These are phyloP conservation scores for Kurtzmaniella quercitrusa DNA, from an alignment of 1,139 yeast genomes.

Conservation along the genomic window DNA sequence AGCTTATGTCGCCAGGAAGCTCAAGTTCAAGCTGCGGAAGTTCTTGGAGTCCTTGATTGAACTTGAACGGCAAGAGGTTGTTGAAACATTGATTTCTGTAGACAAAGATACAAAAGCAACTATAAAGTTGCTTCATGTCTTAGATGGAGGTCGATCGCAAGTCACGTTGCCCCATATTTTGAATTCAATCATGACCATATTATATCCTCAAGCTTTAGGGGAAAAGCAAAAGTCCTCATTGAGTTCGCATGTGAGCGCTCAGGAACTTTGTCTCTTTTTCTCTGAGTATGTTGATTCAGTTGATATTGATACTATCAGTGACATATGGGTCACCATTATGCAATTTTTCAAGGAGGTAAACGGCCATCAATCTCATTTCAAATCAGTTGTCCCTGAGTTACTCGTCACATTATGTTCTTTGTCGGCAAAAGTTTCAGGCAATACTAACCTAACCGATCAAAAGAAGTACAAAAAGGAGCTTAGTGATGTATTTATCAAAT, in stretches of 20 bases:
- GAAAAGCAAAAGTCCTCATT: constrained; percentile 39
- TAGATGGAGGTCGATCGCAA: constrained; percentile 84
- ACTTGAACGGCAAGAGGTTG: constrained; percentile 68
- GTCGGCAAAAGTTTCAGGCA: constrained; percentile 47
- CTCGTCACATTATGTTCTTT: constrained; percentile 48
- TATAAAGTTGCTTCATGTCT: constrained; percentile 59
- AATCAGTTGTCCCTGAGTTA: constrained; percentile 46
- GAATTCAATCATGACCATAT: constrained; percentile 44
- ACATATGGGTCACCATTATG: constrained; percentile 59
- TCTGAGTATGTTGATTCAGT: constrained; percentile 57
- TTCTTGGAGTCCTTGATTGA: constrained; percentile 65
- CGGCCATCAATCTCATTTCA: constrained; percentile 45
- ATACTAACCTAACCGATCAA: constrained; percentile 59
- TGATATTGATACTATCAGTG: constrained; percentile 73
- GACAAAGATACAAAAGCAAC: constrained; percentile 17
- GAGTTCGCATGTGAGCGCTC: constrained; percentile 38
- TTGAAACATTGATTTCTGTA: constrained; percentile 56
- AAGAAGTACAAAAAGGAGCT: constrained; percentile 61
- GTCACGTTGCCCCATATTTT: constrained; percentile 67
- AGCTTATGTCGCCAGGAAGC: constrained; percentile 59
- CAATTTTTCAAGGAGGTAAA: constrained; percentile 57
- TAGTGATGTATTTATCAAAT: constrained; percentile 55
- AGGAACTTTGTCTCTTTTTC: constrained; percentile 46
- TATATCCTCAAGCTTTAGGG: constrained; percentile 27
- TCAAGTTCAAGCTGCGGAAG: constrained; percentile 69